Evolutionary conservation across 2,329 filamentous ascomycete species (phyloP).

Genomic region (Catunica adiposa): DNA sequence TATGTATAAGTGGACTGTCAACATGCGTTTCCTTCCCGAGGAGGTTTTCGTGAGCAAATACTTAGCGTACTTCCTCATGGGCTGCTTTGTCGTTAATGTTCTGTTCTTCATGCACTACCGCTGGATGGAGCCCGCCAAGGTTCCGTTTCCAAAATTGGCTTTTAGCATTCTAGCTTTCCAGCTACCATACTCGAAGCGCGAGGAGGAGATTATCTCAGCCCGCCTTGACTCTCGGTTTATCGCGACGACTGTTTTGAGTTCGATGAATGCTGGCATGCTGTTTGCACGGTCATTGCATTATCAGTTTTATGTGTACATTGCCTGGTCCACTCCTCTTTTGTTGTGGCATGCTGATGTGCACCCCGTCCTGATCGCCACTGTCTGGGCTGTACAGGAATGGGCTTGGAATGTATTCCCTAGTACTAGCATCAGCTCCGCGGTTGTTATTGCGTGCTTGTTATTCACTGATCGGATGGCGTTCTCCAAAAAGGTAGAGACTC

Average conservation of each 20-base stretch:
- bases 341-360: constrained; percentile 63
- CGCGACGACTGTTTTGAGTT: constrained; percentile 58
- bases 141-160: constrained; percentile 38
- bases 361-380: constrained; percentile 45
- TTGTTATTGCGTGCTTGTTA: constrained; percentile 55
- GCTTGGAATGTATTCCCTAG: constrained; percentile 94
- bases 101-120: constrained; percentile 45
- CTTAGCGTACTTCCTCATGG: constrained; percentile 54
- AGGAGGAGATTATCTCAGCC: constrained; percentile 39
- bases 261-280: constrained; percentile 63
- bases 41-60: constrained; percentile 51
- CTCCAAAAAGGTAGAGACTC: constrained; percentile 7
- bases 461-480: constrained; percentile 29
- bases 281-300: constrained; percentile 84
- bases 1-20: constrained; percentile 96
- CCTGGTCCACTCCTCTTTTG: constrained; percentile 75
- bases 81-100: constrained; percentile 48
- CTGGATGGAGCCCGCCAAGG: constrained; percentile 56
- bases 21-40: constrained; percentile 92
- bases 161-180: constrained; percentile 26
- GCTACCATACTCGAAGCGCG: constrained; percentile 30
- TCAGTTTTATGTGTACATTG: constrained; percentile 86
- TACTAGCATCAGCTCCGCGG: constrained; percentile 34
- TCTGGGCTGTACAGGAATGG: constrained; percentile 75
- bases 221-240: constrained; percentile 55